Conservation (phyloP, 495 filamentous ascomycete species). For the Penicillium antarcticum region DNA sequence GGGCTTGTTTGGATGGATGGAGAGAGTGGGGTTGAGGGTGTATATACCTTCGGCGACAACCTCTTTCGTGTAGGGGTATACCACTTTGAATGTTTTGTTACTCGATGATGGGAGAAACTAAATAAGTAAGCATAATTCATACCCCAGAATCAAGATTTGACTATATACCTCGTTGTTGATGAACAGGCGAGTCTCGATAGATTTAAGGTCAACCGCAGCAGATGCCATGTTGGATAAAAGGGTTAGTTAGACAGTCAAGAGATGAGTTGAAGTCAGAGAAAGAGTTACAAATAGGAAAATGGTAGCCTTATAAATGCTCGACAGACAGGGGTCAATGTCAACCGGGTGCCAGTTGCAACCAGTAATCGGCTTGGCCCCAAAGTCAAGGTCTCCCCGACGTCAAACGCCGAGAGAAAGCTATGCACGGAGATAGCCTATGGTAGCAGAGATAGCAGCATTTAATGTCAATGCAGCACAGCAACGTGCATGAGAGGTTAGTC, state of each 20-base stretch:
- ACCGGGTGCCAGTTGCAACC: background rate
- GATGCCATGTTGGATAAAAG: slow-evolving; percentile 11
- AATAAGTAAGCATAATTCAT: background rate
- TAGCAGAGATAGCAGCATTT: no score
- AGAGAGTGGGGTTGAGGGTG: background rate
- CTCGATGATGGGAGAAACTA: slow-evolving; percentile 46
- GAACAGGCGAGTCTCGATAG: slow-evolving; percentile 40
- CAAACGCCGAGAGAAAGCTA: background rate
- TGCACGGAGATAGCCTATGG: background rate
- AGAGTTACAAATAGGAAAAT: background rate
- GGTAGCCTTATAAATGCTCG: background rate
- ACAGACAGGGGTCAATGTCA: background rate
- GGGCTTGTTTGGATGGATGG: background rate
- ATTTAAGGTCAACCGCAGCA: slow-evolving; percentile 1
- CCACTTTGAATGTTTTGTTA: slow-evolving; percentile 41
- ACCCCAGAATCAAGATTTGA: background rate
- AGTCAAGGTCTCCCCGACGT: background rate
- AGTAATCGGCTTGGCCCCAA: background rate
- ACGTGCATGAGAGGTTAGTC: background rate
- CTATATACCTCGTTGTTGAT: slow-evolving; percentile 45
- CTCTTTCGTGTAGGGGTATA: slow-evolving; percentile 44
- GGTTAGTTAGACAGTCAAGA: background rate
- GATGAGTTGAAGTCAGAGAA: background rate
- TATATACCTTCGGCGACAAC: slow-evolving; percentile 35
- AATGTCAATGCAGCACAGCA: background rate